Conservation (phyloP, 768 basidiomycete species). For the Obba rivulosa region DNA sequence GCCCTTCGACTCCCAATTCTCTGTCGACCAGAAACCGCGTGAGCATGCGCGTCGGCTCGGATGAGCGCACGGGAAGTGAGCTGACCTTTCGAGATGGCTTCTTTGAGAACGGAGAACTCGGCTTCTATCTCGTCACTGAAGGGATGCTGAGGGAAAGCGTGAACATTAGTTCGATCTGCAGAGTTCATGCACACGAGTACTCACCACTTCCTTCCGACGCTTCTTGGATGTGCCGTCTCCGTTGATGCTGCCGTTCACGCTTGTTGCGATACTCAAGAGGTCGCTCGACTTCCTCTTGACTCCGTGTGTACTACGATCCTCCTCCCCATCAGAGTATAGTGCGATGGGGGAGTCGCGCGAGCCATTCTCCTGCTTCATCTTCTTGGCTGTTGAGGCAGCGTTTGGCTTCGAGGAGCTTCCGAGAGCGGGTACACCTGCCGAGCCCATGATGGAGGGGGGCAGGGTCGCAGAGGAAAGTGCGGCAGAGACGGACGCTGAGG, state of each 20-base stretch:
- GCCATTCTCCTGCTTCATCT: constrained; percentile 33
- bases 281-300: constrained; percentile 23
- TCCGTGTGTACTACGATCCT: constrained; percentile 12
- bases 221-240: constrained; percentile 38
- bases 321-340: constrained; percentile 36
- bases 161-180: background rate
- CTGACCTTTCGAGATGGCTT: constrained; percentile 51
- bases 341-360: constrained; percentile 48
- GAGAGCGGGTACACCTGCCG: constrained; percentile 8
- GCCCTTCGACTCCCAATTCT: constrained; percentile 74
- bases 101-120: constrained; percentile 55
- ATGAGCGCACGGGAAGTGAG: background rate
- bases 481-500: constrained; percentile 23
- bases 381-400: constrained; percentile 9
- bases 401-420: constrained; percentile 2
- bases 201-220: constrained; percentile 66
- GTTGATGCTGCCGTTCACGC: background rate
- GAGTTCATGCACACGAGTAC: constrained; percentile 12
- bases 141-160: constrained; percentile 35
- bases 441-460: constrained; percentile 9
- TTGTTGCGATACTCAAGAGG: constrained; percentile 2
- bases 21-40: constrained; percentile 30
- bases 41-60: no score
- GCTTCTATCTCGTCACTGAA: constrained; percentile 70
- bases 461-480: constrained; percentile 18